Evolutionary conservation across 179 eudicot genomes (phyloP).

Genomic region (Amaranthus tricolor): DNA sequence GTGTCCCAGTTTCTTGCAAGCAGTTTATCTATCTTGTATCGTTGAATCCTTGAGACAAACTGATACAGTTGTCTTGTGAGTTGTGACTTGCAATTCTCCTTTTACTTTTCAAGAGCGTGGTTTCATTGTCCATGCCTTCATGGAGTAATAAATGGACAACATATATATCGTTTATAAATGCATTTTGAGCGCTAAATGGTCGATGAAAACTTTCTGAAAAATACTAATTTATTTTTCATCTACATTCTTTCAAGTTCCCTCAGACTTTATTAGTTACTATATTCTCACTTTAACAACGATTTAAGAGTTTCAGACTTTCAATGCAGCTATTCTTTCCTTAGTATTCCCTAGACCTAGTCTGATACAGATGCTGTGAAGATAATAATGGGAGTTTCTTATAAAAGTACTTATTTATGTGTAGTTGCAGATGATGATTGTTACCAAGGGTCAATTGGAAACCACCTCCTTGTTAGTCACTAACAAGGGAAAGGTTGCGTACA

Average conservation of each 20-base stretch:
- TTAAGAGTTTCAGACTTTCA: neutral
- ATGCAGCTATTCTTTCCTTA: neutral
- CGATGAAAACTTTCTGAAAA: neutral
- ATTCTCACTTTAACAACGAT: neutral
- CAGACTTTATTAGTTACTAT: neutral
- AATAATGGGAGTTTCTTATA: too few species aligned
- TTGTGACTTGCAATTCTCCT: neutral
- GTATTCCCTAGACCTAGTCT: neutral
- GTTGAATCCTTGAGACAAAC: neutral
- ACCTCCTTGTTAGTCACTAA: too few species aligned
- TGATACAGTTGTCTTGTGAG: neutral
- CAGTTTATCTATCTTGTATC: neutral
- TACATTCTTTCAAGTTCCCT: neutral
- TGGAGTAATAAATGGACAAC: neutral
- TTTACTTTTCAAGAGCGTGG: constrained; percentile 1
- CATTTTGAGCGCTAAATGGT: neutral
- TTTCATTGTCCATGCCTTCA: neutral
- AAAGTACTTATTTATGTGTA: too few species aligned
- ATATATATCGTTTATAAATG: neutral
- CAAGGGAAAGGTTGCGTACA: too few species aligned
- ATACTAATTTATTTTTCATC: neutral
- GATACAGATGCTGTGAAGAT: neutral
- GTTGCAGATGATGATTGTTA: too few species aligned
- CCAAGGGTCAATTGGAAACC: too few species aligned
- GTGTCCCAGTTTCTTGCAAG: neutral